Percentiles rank a stretch among this genome's conserved stretches.
Conservation (phyloP, 164 flowering plant species). For the Stephania japonica region DNA sequence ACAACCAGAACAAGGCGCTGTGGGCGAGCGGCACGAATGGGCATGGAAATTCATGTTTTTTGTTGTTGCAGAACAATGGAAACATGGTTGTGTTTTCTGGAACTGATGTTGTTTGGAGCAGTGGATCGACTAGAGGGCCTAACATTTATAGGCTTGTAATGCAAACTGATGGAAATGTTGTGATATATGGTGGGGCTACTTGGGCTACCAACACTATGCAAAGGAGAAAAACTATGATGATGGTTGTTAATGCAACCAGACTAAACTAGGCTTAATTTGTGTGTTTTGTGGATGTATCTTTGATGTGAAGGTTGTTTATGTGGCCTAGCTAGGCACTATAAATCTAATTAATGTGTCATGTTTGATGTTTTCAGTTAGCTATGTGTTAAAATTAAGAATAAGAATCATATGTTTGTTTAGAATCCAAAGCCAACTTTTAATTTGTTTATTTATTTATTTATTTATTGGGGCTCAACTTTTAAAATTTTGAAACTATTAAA, state of each 20-base stretch:
- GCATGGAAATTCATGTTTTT: constrained; percentile 19
- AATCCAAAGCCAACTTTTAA: no score
- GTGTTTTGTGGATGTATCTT: no score
- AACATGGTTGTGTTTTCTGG: constrained; percentile 27
- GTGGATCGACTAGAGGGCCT: constrained; percentile 19
- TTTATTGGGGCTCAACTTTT: no score
- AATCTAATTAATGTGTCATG: not conserved
- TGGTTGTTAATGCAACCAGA: not conserved
- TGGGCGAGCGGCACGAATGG: constrained; percentile 21
- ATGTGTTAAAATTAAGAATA: no score
- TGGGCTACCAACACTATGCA: constrained; percentile 25
- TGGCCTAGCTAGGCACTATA: not conserved
- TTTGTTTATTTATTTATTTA: no score
- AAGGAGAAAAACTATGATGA: constrained; percentile 6
- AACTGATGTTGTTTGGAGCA: constrained; percentile 26
- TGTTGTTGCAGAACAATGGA: constrained; percentile 28
- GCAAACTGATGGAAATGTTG: constrained; percentile 28
- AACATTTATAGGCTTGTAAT: constrained; percentile 21
- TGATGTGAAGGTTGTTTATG: no score
- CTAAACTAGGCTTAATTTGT: not conserved
- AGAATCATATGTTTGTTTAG: no score
- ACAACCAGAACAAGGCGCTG: constrained; percentile 15
- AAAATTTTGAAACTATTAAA: no score
- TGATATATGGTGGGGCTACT: constrained; percentile 28
- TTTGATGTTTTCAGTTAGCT: no score